Percentiles rank a stretch among this genome's conserved stretches.
Evolutionary conservation across 495 filamentous ascomycete genomes (phyloP).

Genomic region (Penicillium nucicola): DNA sequence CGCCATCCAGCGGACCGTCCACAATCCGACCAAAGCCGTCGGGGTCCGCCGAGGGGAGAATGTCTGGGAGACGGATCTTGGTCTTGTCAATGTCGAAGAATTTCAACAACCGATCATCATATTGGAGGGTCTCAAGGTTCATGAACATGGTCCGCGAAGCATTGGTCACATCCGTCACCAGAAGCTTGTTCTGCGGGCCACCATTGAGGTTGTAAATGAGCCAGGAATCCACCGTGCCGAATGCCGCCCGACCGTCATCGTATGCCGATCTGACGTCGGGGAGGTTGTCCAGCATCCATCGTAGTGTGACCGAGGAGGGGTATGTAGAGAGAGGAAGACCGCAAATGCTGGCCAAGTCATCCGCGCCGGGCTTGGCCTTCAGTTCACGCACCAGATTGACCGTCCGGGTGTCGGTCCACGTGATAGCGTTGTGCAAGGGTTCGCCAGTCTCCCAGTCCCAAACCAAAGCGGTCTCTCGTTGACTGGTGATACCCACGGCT

Average conservation of each 20-base stretch:
- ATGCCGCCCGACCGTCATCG: conserved; percentile 74
- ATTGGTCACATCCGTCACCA: conserved; percentile 90
- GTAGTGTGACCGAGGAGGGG: conserved; percentile 83
- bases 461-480: conserved; percentile 88
- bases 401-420: conserved; percentile 91
- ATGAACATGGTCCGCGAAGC: conserved; percentile 96
- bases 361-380: conserved; percentile 62
- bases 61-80: conserved; percentile 78
- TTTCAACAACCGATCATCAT: conserved; percentile 74
- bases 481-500: conserved; percentile 88
- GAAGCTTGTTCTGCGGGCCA: conserved; percentile 62
- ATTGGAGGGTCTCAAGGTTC: conserved; percentile 83
- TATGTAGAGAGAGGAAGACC: conserved; percentile 92
- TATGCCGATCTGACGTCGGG: conserved; percentile 72
- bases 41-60: conserved; percentile 80
- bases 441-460: conserved; percentile 90
- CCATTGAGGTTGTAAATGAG: conserved; percentile 88
- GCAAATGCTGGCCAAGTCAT: conserved; percentile 70
- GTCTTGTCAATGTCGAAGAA: conserved; percentile 79
- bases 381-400: conserved; percentile 75
- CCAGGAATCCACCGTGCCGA: conserved; percentile 95
- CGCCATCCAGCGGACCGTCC: conserved; percentile 65
- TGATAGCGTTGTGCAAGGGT: conserved; percentile 83
- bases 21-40: conserved; percentile 70
- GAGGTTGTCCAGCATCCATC: conserved; percentile 79